phyloP scores from a whole-genome alignment of 169 alveolate species.

The Nephromyces sp. region DNA sequence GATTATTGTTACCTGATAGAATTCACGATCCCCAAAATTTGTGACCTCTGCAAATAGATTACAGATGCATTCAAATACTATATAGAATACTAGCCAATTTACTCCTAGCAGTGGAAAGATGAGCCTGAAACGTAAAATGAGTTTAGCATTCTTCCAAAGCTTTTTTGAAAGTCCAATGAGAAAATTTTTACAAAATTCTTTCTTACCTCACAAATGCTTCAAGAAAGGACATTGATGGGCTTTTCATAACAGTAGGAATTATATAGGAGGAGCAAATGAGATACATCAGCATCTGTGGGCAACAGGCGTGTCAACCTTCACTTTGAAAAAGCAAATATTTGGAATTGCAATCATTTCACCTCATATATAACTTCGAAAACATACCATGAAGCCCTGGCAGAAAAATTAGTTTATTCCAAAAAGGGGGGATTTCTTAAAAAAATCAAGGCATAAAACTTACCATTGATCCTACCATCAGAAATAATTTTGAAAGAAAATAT shows the following conservation, averaged over 20 bases:
- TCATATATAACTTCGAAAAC: not conserved
- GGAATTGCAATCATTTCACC: not conserved
- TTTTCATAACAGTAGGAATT: slow-evolving; percentile 21
- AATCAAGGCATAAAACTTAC: not conserved
- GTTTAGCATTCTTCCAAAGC: too few relatives aligned
- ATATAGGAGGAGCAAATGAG: slow-evolving; percentile 29
- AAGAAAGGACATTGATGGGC: slow-evolving; percentile 15
- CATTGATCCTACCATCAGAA: slow-evolving; percentile 25
- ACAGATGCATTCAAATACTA: slow-evolving; percentile 53
- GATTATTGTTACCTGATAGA: slow-evolving; percentile 42
- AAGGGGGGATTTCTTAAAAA: not conserved
- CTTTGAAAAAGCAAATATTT: not conserved
- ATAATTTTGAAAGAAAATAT: slow-evolving; percentile 19
- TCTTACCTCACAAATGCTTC: slow-evolving; percentile 15
- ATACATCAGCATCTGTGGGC: slow-evolving; percentile 30
- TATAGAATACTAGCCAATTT: slow-evolving; percentile 35
- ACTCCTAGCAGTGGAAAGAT: slow-evolving; percentile 31
- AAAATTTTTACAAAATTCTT: too few relatives aligned
- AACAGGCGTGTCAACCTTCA: not conserved
- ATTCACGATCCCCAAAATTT: slow-evolving; percentile 59
- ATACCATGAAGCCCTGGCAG: not conserved
- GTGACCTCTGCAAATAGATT: slow-evolving; percentile 59
- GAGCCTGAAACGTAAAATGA: slow-evolving; percentile 5
- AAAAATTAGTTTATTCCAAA: too few relatives aligned
- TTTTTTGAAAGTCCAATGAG: too few relatives aligned